Percentiles rank a stretch among this genome's conserved stretches.
These are phyloP conservation scores for Pyrenophora tritici-repentis DNA, from an alignment of 2,329 filamentous ascomycete genomes.

Conservation along the genomic window DNA sequence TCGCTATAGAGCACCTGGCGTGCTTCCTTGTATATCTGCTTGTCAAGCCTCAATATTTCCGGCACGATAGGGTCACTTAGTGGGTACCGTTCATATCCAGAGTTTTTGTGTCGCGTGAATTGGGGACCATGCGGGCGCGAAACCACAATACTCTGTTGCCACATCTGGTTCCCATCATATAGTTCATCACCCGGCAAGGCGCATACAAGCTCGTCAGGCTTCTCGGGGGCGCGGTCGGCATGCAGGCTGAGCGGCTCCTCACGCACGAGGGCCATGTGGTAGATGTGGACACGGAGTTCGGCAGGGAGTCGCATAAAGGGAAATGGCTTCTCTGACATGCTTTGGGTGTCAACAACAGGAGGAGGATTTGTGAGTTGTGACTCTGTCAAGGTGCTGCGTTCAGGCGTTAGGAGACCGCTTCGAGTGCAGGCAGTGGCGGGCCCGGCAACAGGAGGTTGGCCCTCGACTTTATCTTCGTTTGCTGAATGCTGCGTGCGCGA, in stretches of 20 bases:
- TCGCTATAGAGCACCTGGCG: constrained; percentile 39
- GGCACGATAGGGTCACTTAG: constrained; percentile 45
- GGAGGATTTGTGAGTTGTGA: constrained; percentile 7
- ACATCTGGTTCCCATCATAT: too few relatives aligned
- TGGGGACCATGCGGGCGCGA: neutral
- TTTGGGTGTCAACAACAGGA: neutral
- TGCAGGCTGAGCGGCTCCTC: constrained; percentile 39
- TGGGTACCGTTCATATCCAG: neutral
- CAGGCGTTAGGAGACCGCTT: constrained; percentile 26
- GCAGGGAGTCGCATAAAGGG: constrained; percentile 52
- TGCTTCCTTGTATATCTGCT: constrained; percentile 46
- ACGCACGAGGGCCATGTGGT: constrained; percentile 45
- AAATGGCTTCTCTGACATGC: constrained; percentile 26
- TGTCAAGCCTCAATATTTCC: constrained; percentile 47
- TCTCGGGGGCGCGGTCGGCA: constrained; percentile 19
- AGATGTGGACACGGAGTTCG: constrained; percentile 54
- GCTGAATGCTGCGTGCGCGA: constrained; percentile 5
- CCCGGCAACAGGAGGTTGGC: neutral
- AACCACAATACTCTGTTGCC: too few relatives aligned
- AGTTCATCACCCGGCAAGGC: neutral
- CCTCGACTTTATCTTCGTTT: constrained; percentile 1
- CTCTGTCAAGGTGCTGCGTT: constrained; percentile 26
- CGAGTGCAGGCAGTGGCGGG: constrained; percentile 4
- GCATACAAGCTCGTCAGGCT: constrained; percentile 14
- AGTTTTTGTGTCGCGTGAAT: neutral